These are phyloP conservation scores for Nitzschia sp. DNA, from an alignment of 108 stramenopile species.

Conservation along the genomic window DNA sequence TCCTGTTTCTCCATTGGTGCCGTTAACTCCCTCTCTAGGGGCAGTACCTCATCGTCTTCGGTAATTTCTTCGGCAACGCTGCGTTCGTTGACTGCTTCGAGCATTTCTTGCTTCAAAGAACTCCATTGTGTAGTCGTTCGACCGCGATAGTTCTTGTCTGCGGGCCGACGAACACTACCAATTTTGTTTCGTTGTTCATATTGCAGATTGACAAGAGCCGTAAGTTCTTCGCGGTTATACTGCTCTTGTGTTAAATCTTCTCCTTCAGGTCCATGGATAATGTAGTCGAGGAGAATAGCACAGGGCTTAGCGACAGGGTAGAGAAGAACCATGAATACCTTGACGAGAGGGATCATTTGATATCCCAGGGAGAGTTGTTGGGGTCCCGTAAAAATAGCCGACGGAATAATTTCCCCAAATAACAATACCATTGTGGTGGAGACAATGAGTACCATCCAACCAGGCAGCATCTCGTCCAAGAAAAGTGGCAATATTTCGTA, in stretches of 20 bases:
- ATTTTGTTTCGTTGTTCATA: constrained; percentile 53
- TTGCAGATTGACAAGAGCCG: constrained; percentile 66
- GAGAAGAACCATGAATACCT: constrained; percentile 55
- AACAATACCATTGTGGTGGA: constrained; percentile 81
- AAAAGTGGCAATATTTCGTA: constrained; percentile 88
- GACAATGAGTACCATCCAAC: constrained; percentile 74
- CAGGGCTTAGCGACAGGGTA: constrained; percentile 83
- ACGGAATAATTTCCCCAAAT: constrained; percentile 80
- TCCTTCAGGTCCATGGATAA: constrained; percentile 31
- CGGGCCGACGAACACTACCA: not conserved
- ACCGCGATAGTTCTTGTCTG: not conserved
- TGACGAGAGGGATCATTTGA: constrained; percentile 62
- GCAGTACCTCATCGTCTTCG: constrained; percentile 21
- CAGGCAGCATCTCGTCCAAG: constrained; percentile 75
- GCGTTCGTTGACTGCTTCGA: constrained; percentile 39
- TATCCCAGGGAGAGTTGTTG: constrained; percentile 71
- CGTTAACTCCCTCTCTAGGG: constrained; percentile 46
- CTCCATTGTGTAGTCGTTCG: constrained; percentile 28
- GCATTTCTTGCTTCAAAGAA: constrained; percentile 42
- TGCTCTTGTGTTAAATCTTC: constrained; percentile 27
- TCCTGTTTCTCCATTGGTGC: constrained; percentile 34
- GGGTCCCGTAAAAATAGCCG: constrained; percentile 80
- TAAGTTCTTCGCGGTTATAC: constrained; percentile 59
- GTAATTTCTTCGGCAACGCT: not conserved
- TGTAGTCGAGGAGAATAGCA: constrained; percentile 61